Conservation (phyloP, 2,329 filamentous ascomycete species). For the Escovopsis sp. region DNA sequence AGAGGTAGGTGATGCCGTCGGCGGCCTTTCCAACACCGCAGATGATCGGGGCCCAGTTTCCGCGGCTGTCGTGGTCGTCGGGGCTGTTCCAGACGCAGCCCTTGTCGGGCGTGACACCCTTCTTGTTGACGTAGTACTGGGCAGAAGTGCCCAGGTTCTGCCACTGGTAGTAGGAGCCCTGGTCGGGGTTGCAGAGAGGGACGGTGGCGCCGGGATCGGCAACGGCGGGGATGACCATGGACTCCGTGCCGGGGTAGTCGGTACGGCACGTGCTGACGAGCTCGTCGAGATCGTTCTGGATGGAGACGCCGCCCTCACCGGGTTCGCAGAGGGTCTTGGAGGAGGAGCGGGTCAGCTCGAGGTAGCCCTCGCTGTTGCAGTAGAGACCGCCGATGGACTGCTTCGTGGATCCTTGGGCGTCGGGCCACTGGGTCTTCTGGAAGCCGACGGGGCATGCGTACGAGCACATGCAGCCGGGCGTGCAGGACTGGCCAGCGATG, state of each 20-base stretch:
- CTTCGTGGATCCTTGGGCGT: constrained; percentile 57
- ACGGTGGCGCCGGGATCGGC: constrained; percentile 43
- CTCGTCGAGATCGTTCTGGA: constrained; percentile 58
- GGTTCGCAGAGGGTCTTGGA: constrained; percentile 58
- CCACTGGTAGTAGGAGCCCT: constrained; percentile 64
- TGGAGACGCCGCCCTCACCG: constrained; percentile 54
- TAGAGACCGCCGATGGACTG: constrained; percentile 80
- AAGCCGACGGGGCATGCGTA: constrained; percentile 88
- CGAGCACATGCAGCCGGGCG: constrained; percentile 60
- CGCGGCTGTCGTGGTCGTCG: constrained; percentile 35
- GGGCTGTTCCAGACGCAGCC: constrained; percentile 62
- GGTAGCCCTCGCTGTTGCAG: constrained; percentile 59
- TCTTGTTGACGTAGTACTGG: constrained; percentile 93
- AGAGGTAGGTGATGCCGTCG: constrained; percentile 57
- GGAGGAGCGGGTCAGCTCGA: constrained; percentile 59
- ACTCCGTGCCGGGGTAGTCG: constrained; percentile 87
- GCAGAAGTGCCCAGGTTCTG: constrained; percentile 61
- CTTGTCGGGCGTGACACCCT: constrained; percentile 48
- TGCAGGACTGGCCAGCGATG: constrained; percentile 45
- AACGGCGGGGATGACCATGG: constrained; percentile 66
- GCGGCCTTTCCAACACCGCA: constrained; percentile 61
- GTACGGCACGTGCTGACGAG: constrained; percentile 76
- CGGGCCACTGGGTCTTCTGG: constrained; percentile 84
- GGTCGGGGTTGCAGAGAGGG: constrained; percentile 61
- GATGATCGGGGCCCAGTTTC: constrained; percentile 83